Evolutionary conservation across 257 asterid genomes (phyloP), one percentile per base, ranked within the genome.

Genomic region (Gentiana dahurica): DNA sequence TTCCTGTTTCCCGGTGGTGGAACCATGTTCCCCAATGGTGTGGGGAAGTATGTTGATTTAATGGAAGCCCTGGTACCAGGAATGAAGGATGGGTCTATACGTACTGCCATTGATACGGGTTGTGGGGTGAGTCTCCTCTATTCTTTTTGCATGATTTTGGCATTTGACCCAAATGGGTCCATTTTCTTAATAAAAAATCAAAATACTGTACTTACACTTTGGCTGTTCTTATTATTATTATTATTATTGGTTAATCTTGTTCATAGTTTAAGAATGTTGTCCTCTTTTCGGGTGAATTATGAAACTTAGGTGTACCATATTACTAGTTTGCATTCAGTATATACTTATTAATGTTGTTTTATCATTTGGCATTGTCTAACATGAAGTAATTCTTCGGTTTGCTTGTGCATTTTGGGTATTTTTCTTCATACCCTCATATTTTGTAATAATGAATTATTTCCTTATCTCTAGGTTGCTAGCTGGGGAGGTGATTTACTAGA

Each of bases 71-170:
- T 92, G 77, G 78, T 92, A 57, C 98, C 98, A 1, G 91, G 71
- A 66, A 88, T 92, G 97, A 92, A 80, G 69, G 97, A 87, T 60
- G 95, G 98, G 39, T 75, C 93, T 1, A 36, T 88, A 45, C 78
- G 97, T 46, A 91, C 98, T 37, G 98, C 98, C 70, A 85, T 92
- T 57, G 98, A 92, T 78, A 92, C 97, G 1, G 99, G 99, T n/a
- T 92, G 99, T 60, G 99, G 99, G 91, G 99, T 92, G 73, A 83
- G 98, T 71, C 43, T 43, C 8, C 37, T 51, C 58, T 58, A 5
- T 51, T 53, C n/a, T 43, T 35, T 52, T 54, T 10, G 46, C 6
- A 5, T 41, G 9, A 41, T 41, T 41, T 41, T 41, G 11, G 9
- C 9, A 41, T 41, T 7, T 41, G 9, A 41, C 24, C 24, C 24